A percentile compares a stretch with the other conserved stretches of the same genome.
These are phyloP conservation scores for Hirschioporus abietinus DNA, from an alignment of 768 basidiomycete genomes.

Conservation along the genomic window DNA sequence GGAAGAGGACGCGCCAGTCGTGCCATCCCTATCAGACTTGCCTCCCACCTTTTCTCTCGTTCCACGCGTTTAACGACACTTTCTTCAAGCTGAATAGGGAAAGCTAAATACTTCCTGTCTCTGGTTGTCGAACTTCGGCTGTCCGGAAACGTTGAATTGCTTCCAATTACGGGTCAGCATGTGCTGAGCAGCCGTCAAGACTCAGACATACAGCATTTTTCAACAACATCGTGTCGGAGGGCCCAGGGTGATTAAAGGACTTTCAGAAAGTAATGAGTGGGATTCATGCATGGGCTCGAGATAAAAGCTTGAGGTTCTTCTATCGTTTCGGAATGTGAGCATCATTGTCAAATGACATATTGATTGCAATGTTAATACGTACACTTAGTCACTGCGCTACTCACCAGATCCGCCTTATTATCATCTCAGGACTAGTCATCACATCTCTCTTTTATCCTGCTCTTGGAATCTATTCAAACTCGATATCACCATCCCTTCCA, in stretches of 20 bases:
- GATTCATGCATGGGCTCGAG: slow-evolving; percentile 3
- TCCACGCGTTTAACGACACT: not conserved
- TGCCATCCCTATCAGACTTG: not conserved
- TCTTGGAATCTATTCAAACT: slow-evolving; percentile 74
- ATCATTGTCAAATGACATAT: not conserved
- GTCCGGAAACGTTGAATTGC: not conserved
- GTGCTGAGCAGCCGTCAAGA: not conserved
- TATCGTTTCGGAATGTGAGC: slow-evolving; percentile 79
- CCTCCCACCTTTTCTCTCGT: not conserved
- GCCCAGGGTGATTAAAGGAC: not conserved
- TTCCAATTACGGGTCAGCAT: not conserved
- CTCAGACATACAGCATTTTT: not conserved
- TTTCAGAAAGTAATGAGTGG: slow-evolving; percentile 2
- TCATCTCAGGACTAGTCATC: slow-evolving; percentile 84
- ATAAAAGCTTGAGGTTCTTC: slow-evolving; percentile 38
- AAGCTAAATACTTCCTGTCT: not conserved
- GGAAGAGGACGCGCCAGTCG: not conserved
- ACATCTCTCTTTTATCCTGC: slow-evolving; percentile 90
- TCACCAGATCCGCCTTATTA: slow-evolving; percentile 84
- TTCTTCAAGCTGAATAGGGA: not conserved
- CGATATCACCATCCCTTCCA: slow-evolving; percentile 54
- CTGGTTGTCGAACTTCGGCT: not conserved
- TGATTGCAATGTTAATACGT: not conserved
- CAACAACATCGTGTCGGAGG: not conserved
- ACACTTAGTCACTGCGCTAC: slow-evolving; percentile 74